A percentile compares a stretch with the other conserved stretches of the same genome.
Evolutionary conservation across 768 basidiomycete species (phyloP).

Genomic region (Thelephora ganbajun): DNA sequence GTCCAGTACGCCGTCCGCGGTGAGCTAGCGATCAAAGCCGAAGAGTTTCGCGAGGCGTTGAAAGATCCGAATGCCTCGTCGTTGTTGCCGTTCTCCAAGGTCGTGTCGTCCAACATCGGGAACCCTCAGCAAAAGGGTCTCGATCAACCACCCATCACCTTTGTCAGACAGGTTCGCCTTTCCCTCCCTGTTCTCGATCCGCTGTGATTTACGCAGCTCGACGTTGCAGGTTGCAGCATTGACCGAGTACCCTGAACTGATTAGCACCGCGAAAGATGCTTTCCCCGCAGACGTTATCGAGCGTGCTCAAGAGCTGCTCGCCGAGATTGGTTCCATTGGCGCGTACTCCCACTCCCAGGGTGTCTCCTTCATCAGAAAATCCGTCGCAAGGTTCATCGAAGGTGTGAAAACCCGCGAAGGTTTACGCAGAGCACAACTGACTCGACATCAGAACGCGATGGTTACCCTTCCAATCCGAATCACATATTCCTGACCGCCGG

Average conservation of each 20-base stretch:
- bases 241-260: conserved; percentile 82
- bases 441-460: conserved; percentile 64
- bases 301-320: conserved; percentile 67
- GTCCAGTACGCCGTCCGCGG: conserved; percentile 97
- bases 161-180: conserved; percentile 66
- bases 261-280: conserved; percentile 55
- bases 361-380: conserved; percentile 73
- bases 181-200: neutral
- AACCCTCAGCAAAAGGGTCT: conserved; percentile 95
- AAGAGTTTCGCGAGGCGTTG: conserved; percentile 62
- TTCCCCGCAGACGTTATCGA: conserved; percentile 82
- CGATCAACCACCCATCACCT: conserved; percentile 88
- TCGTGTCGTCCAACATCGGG: conserved; percentile 94
- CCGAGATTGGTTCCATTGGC: conserved; percentile 84
- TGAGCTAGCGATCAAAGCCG: conserved; percentile 90
- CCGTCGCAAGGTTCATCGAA: conserved; percentile 82
- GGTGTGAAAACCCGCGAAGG: conserved; percentile 29
- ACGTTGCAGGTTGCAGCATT: conserved; percentile 67
- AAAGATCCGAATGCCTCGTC: conserved; percentile 29
- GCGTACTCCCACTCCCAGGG: conserved; percentile 97
- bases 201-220: neutral
- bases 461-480: conserved; percentile 66
- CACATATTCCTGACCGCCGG: conserved; percentile 93
- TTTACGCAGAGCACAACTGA: neutral
- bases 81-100: conserved; percentile 68